Evolutionary conservation across 148 eudicot species (phyloP), one percentile per base, ranked within the genome.

Genomic region (Rhododendron vialii): DNA sequence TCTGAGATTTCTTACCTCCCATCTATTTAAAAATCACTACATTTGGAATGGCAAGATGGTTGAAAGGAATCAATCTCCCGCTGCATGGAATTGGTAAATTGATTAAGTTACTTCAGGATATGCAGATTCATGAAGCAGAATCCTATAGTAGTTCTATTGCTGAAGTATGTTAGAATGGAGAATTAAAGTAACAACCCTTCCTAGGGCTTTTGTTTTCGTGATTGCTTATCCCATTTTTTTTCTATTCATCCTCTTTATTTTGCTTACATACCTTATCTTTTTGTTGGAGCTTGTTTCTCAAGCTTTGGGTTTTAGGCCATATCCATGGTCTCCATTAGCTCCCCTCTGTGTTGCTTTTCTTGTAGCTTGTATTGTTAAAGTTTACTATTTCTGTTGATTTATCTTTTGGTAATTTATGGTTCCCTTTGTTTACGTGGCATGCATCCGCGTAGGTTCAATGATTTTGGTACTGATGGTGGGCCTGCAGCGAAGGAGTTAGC

Each of bases 401-500:
- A 12, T 50, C 53, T 51, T 51, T 12, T 51, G 17, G 55, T 51
- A 51, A 51, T 12, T 51, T 51, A 51, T 65, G 74, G 57, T 63
- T 22, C 59, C 47, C 78, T 73, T 77, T 48, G 38, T 36, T 84
- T 3, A 24, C 55, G 28, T 47, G 73, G n/a, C 22, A 45, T 74
- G 59, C 47, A 36, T 85, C 47, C 22, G 17, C 38, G 18, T 48
- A 95, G 98, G 94, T 95, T 90, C 92, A 91, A 90, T 91, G 98
- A 95, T 79, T 94, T 94, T 84, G 96, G 97, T 51, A 91, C 65
- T 75, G 92, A 94, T 89, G 98, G 97, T 48, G 98, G 98, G 30
- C 93, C 95, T 53, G 92, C 94, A 84, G 97, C 95, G 30, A 91
- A 91, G 78, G 91, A 89, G 76, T 83, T 92, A 84, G 92, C 87